Base-by-base conservation (phyloP, 2,329 filamentous ascomycete genomes). In the Sordariomycetes sp. region DNA sequence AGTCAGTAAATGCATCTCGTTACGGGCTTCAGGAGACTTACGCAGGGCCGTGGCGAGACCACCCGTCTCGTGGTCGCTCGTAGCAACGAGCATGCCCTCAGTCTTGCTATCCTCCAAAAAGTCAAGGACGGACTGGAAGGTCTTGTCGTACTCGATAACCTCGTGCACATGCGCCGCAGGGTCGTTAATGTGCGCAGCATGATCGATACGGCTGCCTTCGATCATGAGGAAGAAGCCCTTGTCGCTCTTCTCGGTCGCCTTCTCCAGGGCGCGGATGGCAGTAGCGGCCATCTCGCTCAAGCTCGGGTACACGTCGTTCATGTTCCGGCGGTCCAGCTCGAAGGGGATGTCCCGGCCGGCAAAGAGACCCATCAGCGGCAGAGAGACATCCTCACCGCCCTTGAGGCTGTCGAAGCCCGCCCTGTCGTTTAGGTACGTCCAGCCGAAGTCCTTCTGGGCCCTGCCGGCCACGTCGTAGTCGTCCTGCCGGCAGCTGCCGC, bases 191-290 rank as follows among this genome's bases (percentile, higher is more conserved):
- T 94, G 89, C 7, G 90, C 94, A 3, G 94, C 92, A 68, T 99
- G 94, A 66, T 99, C 94, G 64, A 99, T 97, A 50, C 94, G 81
- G 64, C 89, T 95, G 4, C 91, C 94, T 71, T 99, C 94, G 60
- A 99, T 95, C 92, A 99, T 96, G 64, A 99, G 76, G 72, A 99
- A 99, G 76, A 97, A 99, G 4, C 94, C 94, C 70, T 95, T 84
- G 50, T 97, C 90, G 61, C 82, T 90, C 66, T 91, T 77, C 65
- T 81, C 77, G 0, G 94, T 96, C 0, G 91, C 94, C 59, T 84
- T 83, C 61, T 87, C 86, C 25, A 99, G 80, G 1, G 89, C 84
- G 15, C 79, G 82, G 60, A 99, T 76, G 1, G 94, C 92, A 17
- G 89, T 89, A 63, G 80, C 78, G 10, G 92, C 83, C 90, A 96